Evolutionary conservation across 352 stramenopile genomes (phyloP), one percentile per base, ranked within the genome.

Genomic region (Phytophthora aleatoria): DNA sequence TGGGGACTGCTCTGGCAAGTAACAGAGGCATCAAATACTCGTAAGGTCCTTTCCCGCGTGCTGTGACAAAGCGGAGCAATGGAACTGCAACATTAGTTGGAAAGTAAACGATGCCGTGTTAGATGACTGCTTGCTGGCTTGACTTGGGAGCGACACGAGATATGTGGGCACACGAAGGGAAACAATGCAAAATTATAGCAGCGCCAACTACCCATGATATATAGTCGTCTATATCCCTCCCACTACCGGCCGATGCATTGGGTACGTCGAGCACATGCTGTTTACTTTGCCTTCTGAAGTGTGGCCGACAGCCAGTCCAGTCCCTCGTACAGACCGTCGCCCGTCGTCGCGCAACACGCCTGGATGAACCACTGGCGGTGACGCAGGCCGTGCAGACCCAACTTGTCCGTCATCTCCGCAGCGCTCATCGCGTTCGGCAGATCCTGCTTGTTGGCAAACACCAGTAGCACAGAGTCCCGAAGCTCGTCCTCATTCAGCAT

Each of bases 391-490:
- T 99, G 95, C 57, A 99, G 89, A 65, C 97, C 97, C 53, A 99
- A 83, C 88, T 99, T 99, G 73, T 99, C 94, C 45, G 97, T 99
- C 91, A 99, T 98, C 80, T 99, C 96, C n/a, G 96, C 91, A 12
- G 97, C 96, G 62, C 88, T 96, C 95, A 80, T 80, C 28, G 72
- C 72, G 77, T 99, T 98, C 28, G 97, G 97, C 70, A 99, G 79
- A 94, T 99, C 98, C 81, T 99, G 98, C 85, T 99, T 99, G 87
- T 99, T 99, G 49, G 97, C 97, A 73, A 99, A 99, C 57, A 99
- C 97, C 55, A 99, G 71, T 39, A 99, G 65, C 44, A 98, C 91
- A 41, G 97, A 97, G 64, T 99, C 96, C 51, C 94, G 92, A 30
- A 99, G 91, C 79, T 99, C 95, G 64, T 99, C 97, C 69, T 99